These are phyloP conservation scores for Haplographium delicatum DNA, from an alignment of 495 filamentous ascomycete species.

Conservation along the genomic window DNA sequence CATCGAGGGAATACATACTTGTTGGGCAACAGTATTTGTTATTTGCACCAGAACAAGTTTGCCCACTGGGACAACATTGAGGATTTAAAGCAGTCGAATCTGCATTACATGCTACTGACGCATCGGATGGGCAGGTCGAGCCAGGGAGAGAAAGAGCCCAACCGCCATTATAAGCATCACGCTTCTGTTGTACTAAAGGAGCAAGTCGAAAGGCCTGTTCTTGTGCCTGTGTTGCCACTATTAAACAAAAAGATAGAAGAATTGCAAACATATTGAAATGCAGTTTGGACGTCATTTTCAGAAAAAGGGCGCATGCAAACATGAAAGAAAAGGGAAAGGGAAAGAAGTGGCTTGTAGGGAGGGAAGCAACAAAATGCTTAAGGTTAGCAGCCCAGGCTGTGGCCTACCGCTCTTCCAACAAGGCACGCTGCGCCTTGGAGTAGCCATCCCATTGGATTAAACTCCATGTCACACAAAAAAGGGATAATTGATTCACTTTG, in stretches of 20 bases:
- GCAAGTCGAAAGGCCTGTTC: neutral
- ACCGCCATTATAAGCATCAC: constrained; percentile 11
- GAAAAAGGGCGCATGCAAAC: neutral
- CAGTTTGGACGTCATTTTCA: neutral
- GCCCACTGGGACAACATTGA: constrained; percentile 12
- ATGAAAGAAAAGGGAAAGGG: neutral
- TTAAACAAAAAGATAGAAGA: too few relatives aligned
- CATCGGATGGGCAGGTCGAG: constrained; percentile 12
- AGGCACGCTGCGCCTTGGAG: too few relatives aligned
- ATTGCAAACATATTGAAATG: neutral
- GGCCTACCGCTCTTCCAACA: too few relatives aligned
- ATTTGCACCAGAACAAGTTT: neutral
- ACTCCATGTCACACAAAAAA: too few relatives aligned
- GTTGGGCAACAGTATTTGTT: constrained; percentile 14
- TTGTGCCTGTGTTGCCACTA: neutral
- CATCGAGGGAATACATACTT: neutral
- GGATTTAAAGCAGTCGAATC: neutral
- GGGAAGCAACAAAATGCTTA: too few relatives aligned
- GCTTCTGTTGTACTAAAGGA: constrained; percentile 1
- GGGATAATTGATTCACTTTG: too few relatives aligned
- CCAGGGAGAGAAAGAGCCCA: constrained; percentile 17
- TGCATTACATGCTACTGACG: constrained; percentile 1
- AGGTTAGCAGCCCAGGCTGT: too few relatives aligned
- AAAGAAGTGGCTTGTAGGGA: neutral
- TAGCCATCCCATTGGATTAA: too few relatives aligned